A percentile compares a stretch with the other conserved stretches of the same genome.
These are phyloP conservation scores for Lanzia echinophila DNA, from an alignment of 2,329 filamentous ascomycete genomes.

Conservation along the genomic window DNA sequence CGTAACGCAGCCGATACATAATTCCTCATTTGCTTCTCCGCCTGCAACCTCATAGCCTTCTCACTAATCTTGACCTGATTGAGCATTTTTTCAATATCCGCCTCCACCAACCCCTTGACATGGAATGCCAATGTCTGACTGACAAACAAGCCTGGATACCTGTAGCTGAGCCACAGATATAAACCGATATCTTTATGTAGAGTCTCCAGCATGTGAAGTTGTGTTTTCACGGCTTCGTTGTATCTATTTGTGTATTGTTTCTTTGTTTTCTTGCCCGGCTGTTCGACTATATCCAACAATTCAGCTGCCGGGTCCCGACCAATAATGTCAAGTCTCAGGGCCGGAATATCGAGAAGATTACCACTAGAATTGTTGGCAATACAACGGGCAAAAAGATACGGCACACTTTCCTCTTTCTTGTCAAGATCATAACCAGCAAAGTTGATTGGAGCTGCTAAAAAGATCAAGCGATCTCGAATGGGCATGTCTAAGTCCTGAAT, in stretches of 20 bases:
- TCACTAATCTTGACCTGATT: neutral
- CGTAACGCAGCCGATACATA: neutral
- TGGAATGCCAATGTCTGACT: conserved; percentile 72
- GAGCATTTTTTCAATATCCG: conserved; percentile 48
- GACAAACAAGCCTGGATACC: conserved; percentile 73
- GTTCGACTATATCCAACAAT: no score
- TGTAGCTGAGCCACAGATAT: conserved; percentile 91
- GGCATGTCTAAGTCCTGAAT: conserved; percentile 68
- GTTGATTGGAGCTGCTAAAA: conserved; percentile 64
- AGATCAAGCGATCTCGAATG: conserved; percentile 66
- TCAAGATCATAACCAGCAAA: conserved; percentile 43
- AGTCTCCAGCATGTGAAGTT: conserved; percentile 63
- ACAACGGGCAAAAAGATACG: conserved; percentile 60
- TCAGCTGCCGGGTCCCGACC: conserved; percentile 20
- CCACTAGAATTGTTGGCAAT: conserved; percentile 68
- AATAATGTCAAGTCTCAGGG: conserved; percentile 43
- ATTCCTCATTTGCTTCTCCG: neutral
- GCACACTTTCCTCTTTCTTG: conserved; percentile 31
- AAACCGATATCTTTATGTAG: conserved; percentile 78
- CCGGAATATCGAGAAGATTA: conserved; percentile 70
- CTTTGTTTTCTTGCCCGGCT: no score
- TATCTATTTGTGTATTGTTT: no score
- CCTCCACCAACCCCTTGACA: conserved; percentile 70
- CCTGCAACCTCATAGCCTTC: neutral
- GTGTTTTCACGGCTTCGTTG: no score